phyloP scores from a whole-genome alignment of 176 grass and related monocot species.

The Cenchrus americanus region DNA sequence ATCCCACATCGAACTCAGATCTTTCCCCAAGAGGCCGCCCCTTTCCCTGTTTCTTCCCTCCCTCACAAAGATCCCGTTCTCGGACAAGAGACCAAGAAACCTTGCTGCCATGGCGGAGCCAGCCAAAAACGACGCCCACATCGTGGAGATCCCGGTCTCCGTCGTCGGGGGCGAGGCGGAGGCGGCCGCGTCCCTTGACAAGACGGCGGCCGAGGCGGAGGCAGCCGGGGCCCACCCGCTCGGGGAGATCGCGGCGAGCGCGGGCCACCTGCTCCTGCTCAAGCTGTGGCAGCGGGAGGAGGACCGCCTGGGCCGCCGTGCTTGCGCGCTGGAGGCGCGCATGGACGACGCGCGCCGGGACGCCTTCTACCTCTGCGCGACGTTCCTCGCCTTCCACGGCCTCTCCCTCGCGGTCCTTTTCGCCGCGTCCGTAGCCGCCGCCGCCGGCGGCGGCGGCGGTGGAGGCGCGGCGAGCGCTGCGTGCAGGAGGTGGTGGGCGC shows the following conservation, averaged over 20 bases:
- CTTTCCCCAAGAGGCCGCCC: conserved; percentile 26
- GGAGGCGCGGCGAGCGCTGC: neutral
- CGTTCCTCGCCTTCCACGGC: conserved; percentile 90
- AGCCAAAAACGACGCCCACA: conserved; percentile 39
- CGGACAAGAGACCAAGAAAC: conserved; percentile 3
- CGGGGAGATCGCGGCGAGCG: conserved; percentile 74
- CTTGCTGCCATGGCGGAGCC: conserved; percentile 23
- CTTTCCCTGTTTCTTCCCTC: conserved; percentile 10
- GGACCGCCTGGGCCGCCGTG: conserved; percentile 55
- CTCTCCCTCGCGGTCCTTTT: conserved; percentile 80
- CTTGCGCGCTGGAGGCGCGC: conserved; percentile 62
- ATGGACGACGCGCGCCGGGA: conserved; percentile 65
- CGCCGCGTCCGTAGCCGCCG: conserved; percentile 53
- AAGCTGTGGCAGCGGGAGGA: conserved; percentile 94
- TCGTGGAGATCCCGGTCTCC: conserved; percentile 53
- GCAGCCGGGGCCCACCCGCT: conserved; percentile 56
- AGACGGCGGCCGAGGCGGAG: neutral
- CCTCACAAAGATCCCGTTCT: neutral
- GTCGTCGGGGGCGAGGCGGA: conserved; percentile 21
- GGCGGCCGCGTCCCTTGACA: conserved; percentile 10
- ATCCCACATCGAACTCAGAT: conserved; percentile 53
- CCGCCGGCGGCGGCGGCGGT: neutral
- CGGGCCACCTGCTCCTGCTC: conserved; percentile 81
- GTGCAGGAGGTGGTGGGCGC: conserved; percentile 81
- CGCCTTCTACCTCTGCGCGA: conserved; percentile 80